Evolutionary conservation across 805 yeast species (phyloP), one percentile per base, ranked within the genome.

Genomic region (Lachancea meyersii): DNA sequence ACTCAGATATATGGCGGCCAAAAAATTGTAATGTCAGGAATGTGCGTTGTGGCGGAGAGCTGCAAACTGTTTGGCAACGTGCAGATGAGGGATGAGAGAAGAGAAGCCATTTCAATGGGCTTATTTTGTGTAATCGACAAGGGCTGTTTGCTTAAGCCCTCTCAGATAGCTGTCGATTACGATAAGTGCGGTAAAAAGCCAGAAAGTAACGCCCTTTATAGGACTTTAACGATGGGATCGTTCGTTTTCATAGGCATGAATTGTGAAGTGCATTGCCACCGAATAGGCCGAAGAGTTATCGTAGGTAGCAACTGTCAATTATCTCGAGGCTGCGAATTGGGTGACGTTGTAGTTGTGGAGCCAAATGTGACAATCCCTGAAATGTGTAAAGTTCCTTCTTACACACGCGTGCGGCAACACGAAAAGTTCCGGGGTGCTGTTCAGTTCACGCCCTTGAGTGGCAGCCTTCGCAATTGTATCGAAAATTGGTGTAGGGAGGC

Each of bases 21-120:
- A 7, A 57, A 60, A 19, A 74, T 78, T 13, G 54, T 67, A 23
- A 67, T 78, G 17, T 63, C 65, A 11, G 80, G 79, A 0, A 63
- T 72, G 49, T 59, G 75, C 52, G 37, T 45, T 7, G 20, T 45
- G 11, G 39, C 50, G 5, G 60, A 59, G 1, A 51, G 64, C 9
- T 71, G 64, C n/a, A 48, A 49, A 2, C 49, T 73, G 20, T 42
- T 53, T 4, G 73, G 72, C 24, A 63, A 67, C 42, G 69, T 61
- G 14, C 33, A 40, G 9, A 31, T 35, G 8, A 30, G 34, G 22
- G 49, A 38, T n/a, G 48, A 54, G n/a, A 35, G 41, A 5, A 33
- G 6, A 4, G 21, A 19, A 8, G 33, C 48, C 14, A 38, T 45
- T 16, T 45, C 48, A 3, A 38, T 45, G 38, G 48, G 48, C 6